Conservation (phyloP, 257 asterid genomes). For the Henckelia pumila region DNA sequence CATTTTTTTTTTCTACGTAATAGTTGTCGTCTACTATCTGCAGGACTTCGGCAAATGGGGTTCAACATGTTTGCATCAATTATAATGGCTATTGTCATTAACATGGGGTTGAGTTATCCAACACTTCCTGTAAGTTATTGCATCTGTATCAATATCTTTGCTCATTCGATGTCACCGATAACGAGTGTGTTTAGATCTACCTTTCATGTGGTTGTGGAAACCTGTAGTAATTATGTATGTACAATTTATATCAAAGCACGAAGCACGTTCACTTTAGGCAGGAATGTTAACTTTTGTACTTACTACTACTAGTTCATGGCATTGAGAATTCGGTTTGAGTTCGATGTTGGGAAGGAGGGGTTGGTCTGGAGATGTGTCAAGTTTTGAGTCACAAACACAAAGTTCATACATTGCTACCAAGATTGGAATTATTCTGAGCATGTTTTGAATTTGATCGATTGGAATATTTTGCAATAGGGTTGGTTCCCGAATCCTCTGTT, state of each 20-base stretch:
- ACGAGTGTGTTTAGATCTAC: not conserved
- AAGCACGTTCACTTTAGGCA: not conserved
- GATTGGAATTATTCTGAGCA: not conserved
- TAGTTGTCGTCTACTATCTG: slow-evolving; percentile 1
- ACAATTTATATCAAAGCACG: not conserved
- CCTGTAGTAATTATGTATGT: not conserved
- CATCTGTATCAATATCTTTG: not conserved
- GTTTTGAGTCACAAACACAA: not conserved
- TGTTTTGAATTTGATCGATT: not conserved
- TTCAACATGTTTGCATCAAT: slow-evolving; percentile 64
- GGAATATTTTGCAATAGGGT: slow-evolving; percentile 33
- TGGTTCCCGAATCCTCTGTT: slow-evolving; percentile 78
- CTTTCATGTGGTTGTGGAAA: not conserved
- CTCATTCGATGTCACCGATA: not conserved
- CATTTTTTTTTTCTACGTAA: not conserved
- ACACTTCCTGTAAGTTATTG: slow-evolving; percentile 68
- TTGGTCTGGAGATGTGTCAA: not conserved
- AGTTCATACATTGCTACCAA: not conserved
- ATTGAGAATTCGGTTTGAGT: too few relatives aligned
- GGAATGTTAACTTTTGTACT: too few relatives aligned
- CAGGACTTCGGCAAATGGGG: slow-evolving; percentile 69
- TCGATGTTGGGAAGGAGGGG: too few relatives aligned
- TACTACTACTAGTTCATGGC: too few relatives aligned
- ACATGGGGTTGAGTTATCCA: slow-evolving; percentile 57
- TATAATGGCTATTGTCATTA: slow-evolving; percentile 43